These are phyloP conservation scores for Pseudomicrostroma phylloplanum DNA, from an alignment of 1,284 basidiomycete genomes.

Conservation along the genomic window DNA sequence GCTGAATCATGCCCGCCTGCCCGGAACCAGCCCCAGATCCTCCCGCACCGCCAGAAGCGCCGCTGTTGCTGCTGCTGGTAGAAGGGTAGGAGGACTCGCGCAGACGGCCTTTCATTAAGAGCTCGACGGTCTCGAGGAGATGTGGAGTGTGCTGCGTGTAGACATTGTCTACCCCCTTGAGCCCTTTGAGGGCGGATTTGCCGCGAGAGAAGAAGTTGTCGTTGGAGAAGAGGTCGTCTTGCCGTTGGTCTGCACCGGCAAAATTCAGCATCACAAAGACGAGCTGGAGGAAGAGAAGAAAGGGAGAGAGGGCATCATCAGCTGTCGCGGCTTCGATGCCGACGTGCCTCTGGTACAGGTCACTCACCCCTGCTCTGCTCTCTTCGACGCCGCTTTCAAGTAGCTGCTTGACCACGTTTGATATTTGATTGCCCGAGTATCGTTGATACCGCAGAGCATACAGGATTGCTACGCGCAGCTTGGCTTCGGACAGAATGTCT, in stretches of 20 bases:
- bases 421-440: slow-evolving; percentile 74
- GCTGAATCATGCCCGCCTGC: not conserved
- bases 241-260: slow-evolving; percentile 88
- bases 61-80: slow-evolving; percentile 15
- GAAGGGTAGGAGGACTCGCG: slow-evolving; percentile 87
- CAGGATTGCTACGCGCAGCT: slow-evolving; percentile 84
- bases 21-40: not conserved
- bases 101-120: slow-evolving; percentile 76
- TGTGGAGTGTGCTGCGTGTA: slow-evolving; percentile 97
- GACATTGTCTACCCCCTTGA: slow-evolving; percentile 98
- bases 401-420: slow-evolving; percentile 72
- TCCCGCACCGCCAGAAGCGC: slow-evolving; percentile 10
- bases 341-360: too few relatives aligned
- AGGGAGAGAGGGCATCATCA: not conserved
- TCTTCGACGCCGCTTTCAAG: slow-evolving; percentile 72
- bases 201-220: slow-evolving; percentile 92
- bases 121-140: slow-evolving; percentile 82
- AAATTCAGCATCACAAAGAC: slow-evolving; percentile 90
- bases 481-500: slow-evolving; percentile 70
- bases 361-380: slow-evolving; percentile 71
- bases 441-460: slow-evolving; percentile 95
- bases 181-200: slow-evolving; percentile 84
- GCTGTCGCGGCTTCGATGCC: slow-evolving; percentile 42
- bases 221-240: slow-evolving; percentile 94
- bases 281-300: slow-evolving; percentile 54